Evolutionary conservation across 495 filamentous ascomycete species (phyloP).

Genomic region (Pyrenula massariospora): DNA sequence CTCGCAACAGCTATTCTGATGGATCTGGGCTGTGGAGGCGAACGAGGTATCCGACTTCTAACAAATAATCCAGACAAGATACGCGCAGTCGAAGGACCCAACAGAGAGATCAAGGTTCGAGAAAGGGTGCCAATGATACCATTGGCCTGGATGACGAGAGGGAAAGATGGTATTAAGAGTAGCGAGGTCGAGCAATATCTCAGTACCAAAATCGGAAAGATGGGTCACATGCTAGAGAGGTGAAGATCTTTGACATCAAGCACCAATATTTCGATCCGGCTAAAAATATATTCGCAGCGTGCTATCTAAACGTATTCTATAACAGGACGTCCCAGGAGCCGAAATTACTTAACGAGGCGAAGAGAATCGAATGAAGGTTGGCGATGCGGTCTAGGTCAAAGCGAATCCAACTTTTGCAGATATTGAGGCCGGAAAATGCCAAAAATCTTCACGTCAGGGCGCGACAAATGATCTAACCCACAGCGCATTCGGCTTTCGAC

Average conservation of each 20-base stretch:
- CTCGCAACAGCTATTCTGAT: slow-evolving; percentile 86
- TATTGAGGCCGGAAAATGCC: no score
- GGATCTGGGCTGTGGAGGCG: slow-evolving; percentile 62
- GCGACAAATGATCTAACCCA: no score
- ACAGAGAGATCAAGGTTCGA: slow-evolving; percentile 74
- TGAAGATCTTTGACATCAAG: slow-evolving; percentile 7
- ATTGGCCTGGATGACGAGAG: slow-evolving; percentile 77
- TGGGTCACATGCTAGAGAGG: slow-evolving; percentile 51
- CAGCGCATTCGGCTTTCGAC: no score
- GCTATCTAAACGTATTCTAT: no score
- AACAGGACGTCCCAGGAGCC: no score
- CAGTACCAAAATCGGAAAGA: slow-evolving; percentile 77
- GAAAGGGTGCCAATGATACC: slow-evolving; percentile 93
- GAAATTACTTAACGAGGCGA: no score
- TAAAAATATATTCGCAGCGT: no score
- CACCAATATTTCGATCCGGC: no score
- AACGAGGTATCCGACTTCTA: slow-evolving; percentile 64
- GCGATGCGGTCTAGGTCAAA: no score
- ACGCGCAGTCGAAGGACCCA: slow-evolving; percentile 82
- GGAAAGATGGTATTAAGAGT: slow-evolving; percentile 70
- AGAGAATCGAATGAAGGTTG: no score
- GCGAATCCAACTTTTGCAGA: no score
- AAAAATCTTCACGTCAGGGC: no score
- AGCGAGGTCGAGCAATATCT: slow-evolving; percentile 88
- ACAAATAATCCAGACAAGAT: slow-evolving; percentile 99